These are phyloP conservation scores for Diaporthe australafricana DNA, from an alignment of 2,329 filamentous ascomycete species.

Conservation along the genomic window DNA sequence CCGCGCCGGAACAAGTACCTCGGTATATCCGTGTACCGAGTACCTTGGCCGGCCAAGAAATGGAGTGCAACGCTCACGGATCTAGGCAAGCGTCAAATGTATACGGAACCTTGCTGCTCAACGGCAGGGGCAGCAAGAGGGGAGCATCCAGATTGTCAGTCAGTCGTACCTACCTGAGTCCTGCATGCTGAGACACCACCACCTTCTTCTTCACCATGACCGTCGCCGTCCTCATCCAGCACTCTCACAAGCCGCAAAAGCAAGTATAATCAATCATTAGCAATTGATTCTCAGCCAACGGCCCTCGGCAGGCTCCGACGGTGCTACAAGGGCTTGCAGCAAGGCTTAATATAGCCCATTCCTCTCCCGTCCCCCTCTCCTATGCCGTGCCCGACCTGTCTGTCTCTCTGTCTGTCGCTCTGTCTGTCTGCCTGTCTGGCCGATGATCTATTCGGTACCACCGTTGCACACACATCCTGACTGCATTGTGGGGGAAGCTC, in stretches of 20 bases:
- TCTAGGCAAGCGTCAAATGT: not conserved
- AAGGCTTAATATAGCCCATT: not conserved
- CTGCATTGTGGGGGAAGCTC: slow-evolving; percentile 1
- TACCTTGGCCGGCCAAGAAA: not conserved
- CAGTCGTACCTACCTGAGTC: not conserved
- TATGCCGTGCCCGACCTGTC: not conserved
- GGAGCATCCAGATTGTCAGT: not conserved
- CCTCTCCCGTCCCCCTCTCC: not conserved
- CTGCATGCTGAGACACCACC: not conserved
- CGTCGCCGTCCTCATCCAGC: not conserved
- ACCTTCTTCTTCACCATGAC: not conserved
- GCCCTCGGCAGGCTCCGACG: slow-evolving; percentile 15
- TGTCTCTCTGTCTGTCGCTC: not conserved
- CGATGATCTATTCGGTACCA: not conserved
- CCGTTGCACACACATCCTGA: not conserved
- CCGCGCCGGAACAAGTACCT: not conserved
- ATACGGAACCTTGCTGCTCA: slow-evolving; percentile 4
- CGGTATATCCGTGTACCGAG: not conserved
- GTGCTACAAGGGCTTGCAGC: not conserved
- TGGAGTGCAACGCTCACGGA: not conserved
- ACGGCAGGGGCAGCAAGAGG: not conserved
- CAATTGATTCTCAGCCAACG: not conserved
- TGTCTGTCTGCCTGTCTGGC: not conserved
- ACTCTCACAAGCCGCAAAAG: slow-evolving; percentile 18
- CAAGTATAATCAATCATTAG: not conserved